Base-by-base conservation (phyloP, 345 rosid species). In the Mangifera indica region DNA sequence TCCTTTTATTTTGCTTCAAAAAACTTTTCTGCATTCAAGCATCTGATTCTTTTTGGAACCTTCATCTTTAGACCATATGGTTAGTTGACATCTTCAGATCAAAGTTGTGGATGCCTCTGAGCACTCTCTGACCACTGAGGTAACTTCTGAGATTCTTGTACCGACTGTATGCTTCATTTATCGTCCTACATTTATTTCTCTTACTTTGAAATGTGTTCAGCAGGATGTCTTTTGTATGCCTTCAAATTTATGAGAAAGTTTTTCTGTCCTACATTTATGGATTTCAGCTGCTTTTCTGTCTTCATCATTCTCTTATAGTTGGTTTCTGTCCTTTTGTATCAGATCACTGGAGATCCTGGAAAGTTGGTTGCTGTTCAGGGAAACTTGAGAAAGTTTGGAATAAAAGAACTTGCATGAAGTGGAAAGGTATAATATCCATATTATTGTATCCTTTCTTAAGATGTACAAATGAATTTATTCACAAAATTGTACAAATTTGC, bases 341-440 rank as follows among this genome's bases (percentile, higher is more conserved):
- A 95, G 99, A 93, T 92, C 63, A 95, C 98, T 66, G 99, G 99
- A 74, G 99, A 92, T 82, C 99, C 98, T 48, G 99, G 99, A 62
- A 95, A 95, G 80, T 87, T 95, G 86, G 91, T 71, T 75, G 99
- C 96, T 68, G 96, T 92, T 26, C 90, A 84, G 78, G 85, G 96
- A 81, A 95, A 89, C 79, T 73, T 95, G 76, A 84, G 83, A 79
- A 95, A 95, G 76, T 92, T 95, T 84, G 93, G 97, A 59, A 87
- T 95, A 82, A 90, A 73, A 79, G 98, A 95, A 87, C 86, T 95
- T 79, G 96, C 86, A 14, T 82, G 98, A 84, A 89, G 91, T 12
- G 93, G 93, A 72, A 89, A 87, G 91, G 93, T 88, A 69, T 60
- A 55, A n/a, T 53, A 67, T 66, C 15, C 69, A 29, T 58, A 58